A percentile compares a stretch with the other conserved stretches of the same genome.
These are phyloP conservation scores for Flueggea neowawraea DNA, from an alignment of 441 rosid genomes.

Conservation along the genomic window DNA sequence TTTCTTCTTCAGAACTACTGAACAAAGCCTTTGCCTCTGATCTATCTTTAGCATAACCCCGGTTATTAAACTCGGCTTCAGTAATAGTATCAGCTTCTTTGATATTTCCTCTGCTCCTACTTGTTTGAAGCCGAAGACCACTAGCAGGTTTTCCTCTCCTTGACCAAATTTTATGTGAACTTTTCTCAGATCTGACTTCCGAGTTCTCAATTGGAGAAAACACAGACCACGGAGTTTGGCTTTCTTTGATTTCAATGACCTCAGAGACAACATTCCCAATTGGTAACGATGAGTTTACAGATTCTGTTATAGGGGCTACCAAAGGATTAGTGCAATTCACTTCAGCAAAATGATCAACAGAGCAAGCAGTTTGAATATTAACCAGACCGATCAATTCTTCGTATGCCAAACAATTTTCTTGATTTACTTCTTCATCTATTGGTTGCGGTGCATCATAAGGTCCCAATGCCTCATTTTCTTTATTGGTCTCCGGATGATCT, in stretches of 20 bases:
- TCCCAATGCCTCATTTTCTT: slow-evolving; percentile 18
- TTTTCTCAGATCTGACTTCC: slow-evolving; percentile 36
- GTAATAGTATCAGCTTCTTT: slow-evolving; percentile 17
- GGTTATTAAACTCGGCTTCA: slow-evolving; percentile 27
- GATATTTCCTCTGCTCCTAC: slow-evolving; percentile 36
- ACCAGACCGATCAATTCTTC: slow-evolving; percentile 10
- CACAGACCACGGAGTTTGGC: slow-evolving; percentile 31
- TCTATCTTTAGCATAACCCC: slow-evolving; percentile 25
- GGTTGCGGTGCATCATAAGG: slow-evolving; percentile 11
- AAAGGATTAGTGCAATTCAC: too few relatives aligned
- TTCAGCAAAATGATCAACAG: too few relatives aligned
- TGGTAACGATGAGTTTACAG: slow-evolving; percentile 29
- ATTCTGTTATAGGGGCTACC: slow-evolving; percentile 19
- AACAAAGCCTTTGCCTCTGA: slow-evolving; percentile 24
- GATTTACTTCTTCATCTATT: slow-evolving; percentile 23
- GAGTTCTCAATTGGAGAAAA: slow-evolving; percentile 24
- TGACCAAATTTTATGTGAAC: slow-evolving; percentile 55
- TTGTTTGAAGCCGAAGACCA: slow-evolving; percentile 56
- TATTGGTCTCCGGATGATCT: slow-evolving; percentile 16
- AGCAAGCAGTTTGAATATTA: too few relatives aligned
- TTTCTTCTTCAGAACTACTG: slow-evolving; percentile 45
- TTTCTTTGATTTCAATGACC: slow-evolving; percentile 26
- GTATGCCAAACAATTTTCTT: slow-evolving; percentile 17
- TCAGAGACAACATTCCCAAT: slow-evolving; percentile 22
- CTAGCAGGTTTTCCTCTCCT: slow-evolving; percentile 69